Conservation (phyloP, 208 protist species). For the Leishmania amazonensis region DNA sequence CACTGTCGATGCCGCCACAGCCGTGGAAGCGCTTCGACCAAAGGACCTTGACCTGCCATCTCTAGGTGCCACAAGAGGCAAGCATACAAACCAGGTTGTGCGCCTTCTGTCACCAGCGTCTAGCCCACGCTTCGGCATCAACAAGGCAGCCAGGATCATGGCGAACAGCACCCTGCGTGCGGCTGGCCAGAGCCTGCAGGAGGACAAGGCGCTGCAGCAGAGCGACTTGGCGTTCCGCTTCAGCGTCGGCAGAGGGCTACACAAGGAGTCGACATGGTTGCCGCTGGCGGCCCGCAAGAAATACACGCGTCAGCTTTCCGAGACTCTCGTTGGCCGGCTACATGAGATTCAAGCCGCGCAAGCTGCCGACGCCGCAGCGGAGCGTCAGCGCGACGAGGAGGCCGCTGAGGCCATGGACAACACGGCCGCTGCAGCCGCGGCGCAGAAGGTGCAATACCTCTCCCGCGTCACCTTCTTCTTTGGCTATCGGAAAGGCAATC, state of each 20-base stretch:
- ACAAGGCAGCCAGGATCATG: slow-evolving; percentile 33
- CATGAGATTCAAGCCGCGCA: slow-evolving; percentile 3
- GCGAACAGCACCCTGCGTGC: slow-evolving; percentile 18
- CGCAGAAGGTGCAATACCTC: slow-evolving; percentile 36
- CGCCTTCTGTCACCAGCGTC: slow-evolving; percentile 46
- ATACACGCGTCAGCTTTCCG: slow-evolving; percentile 8
- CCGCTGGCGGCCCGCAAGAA: slow-evolving; percentile 42
- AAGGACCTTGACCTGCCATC: slow-evolving; percentile 16
- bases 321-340: not conserved
- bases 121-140: slow-evolving; percentile 65
- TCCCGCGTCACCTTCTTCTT: slow-evolving; percentile 50
- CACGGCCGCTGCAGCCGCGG: not conserved
- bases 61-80: slow-evolving; percentile 16
- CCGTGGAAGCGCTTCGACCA: slow-evolving; percentile 12
- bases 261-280: slow-evolving; percentile 77
- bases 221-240: slow-evolving; percentile 66
- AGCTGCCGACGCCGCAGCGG: not conserved
- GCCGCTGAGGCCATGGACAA: slow-evolving; percentile 3
- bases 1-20: slow-evolving; percentile 10
- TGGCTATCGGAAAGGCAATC: slow-evolving; percentile 60
- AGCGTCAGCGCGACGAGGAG: slow-evolving; percentile 1
- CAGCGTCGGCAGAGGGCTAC: slow-evolving; percentile 52
- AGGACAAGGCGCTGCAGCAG: slow-evolving; percentile 23
- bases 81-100: slow-evolving; percentile 40
- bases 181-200: slow-evolving; percentile 10